A percentile compares a stretch with the other conserved stretches of the same genome.
phyloP scores from a whole-genome alignment of 2,329 filamentous ascomycete genomes.

The Colletotrichum plurivorum region DNA sequence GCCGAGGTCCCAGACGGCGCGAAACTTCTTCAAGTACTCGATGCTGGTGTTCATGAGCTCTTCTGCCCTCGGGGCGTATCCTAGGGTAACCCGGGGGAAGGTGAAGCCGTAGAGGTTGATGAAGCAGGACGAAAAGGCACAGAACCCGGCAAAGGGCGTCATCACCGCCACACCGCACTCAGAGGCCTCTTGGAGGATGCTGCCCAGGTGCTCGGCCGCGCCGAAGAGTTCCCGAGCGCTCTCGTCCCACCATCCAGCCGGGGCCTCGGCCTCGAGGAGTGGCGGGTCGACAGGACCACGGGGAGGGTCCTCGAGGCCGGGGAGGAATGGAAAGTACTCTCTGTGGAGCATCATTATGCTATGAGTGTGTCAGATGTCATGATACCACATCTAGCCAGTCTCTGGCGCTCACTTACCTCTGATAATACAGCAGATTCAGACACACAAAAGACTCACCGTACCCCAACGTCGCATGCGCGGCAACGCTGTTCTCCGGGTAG shows the following conservation, averaged over 20 bases:
- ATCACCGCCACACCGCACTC: conserved; percentile 53
- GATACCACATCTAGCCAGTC: background rate
- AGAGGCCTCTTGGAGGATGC: conserved; percentile 53
- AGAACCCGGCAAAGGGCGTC: conserved; percentile 61
- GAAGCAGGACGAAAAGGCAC: conserved; percentile 59
- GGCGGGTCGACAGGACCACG: conserved; percentile 57
- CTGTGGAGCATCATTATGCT: conserved; percentile 58
- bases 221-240: conserved; percentile 53
- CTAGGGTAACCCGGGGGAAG: conserved; percentile 59
- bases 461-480: conserved; percentile 55
- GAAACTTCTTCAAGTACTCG: conserved; percentile 47
- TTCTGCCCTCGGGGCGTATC: conserved; percentile 46
- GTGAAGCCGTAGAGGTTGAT: conserved; percentile 56
- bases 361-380: background rate
- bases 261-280: conserved; percentile 53
- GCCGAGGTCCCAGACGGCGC: conserved; percentile 47
- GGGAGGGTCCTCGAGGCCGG: conserved; percentile 51
- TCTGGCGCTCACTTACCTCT: conserved; percentile 52
- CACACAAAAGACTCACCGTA: conserved; percentile 59
- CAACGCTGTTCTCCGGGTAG: conserved; percentile 54
- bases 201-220: conserved; percentile 52
- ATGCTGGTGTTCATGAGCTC: conserved; percentile 44
- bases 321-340: conserved; percentile 61
- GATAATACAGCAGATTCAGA: conserved; percentile 59
- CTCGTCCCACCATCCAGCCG: conserved; percentile 56